These are phyloP conservation scores for Tuber umbilicatum DNA, from an alignment of 495 filamentous ascomycete species.

Conservation along the genomic window DNA sequence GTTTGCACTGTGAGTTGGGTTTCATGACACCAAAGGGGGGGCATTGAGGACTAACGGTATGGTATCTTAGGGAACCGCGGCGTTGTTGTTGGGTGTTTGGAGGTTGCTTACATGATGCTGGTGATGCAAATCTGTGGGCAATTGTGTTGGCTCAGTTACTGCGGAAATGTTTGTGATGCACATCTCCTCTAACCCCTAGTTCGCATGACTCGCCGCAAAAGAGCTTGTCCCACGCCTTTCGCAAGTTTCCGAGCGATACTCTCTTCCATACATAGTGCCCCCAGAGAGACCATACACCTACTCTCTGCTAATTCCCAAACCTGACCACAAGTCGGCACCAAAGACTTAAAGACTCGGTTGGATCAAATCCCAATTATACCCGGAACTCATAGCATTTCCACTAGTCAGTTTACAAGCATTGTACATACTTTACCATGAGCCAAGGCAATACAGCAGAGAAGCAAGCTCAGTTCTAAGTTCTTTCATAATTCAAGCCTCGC, in stretches of 20 bases:
- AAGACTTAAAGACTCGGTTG: background rate
- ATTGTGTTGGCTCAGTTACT: background rate
- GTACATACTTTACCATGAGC: background rate
- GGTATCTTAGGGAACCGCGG: slow-evolving; percentile 59
- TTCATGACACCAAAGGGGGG: background rate
- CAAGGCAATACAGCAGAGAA: background rate
- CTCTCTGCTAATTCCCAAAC: background rate
- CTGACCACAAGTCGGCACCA: background rate
- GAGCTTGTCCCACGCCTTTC: background rate
- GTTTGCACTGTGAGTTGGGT: slow-evolving; percentile 63
- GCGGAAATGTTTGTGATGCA: background rate
- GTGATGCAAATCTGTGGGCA: background rate
- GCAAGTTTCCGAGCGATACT: background rate
- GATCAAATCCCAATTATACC: background rate
- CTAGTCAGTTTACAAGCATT: background rate
- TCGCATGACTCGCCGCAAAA: background rate
- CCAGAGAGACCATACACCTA: background rate
- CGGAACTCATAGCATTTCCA: background rate
- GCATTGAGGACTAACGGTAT: slow-evolving; percentile 6
- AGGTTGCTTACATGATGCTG: slow-evolving; percentile 60
- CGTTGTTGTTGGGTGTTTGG: slow-evolving; percentile 93
- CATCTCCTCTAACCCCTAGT: background rate
- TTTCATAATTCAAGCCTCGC: background rate
- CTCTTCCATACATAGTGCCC: background rate
- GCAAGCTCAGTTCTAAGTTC: background rate